Conservation (phyloP, 108 stramenopile species). For the Parietichytrium sp. region DNA sequence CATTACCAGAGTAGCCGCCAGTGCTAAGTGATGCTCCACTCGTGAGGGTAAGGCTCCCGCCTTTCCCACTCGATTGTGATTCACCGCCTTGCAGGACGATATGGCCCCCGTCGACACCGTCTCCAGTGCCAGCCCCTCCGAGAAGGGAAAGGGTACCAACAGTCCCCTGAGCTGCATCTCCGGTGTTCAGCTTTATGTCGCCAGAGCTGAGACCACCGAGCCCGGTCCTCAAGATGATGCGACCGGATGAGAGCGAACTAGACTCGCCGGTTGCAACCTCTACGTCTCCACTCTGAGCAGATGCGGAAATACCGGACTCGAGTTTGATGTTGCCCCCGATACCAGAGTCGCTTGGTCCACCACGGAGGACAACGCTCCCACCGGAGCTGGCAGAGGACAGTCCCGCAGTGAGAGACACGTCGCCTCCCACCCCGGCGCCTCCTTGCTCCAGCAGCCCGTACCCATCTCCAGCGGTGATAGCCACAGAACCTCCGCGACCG, state of each 20-base stretch:
- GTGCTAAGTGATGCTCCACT: conserved; percentile 5
- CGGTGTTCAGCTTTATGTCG: background rate
- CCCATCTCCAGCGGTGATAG: conserved; percentile 49
- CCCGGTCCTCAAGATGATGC: conserved; percentile 43
- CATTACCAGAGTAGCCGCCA: background rate
- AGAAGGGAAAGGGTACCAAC: background rate
- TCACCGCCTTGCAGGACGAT: background rate
- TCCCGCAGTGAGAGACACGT: conserved; percentile 48
- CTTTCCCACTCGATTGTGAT: background rate
- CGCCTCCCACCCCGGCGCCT: conserved; percentile 56
- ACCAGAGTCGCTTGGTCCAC: background rate
- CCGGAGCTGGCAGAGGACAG: conserved; percentile 45
- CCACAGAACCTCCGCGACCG: conserved; percentile 51
- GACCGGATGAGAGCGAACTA: conserved; percentile 40
- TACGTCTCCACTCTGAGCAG: conserved; percentile 33
- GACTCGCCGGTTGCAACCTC: conserved; percentile 42
- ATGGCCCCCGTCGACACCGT: background rate
- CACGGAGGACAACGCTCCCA: conserved; percentile 40
- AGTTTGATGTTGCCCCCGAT: conserved; percentile 36
- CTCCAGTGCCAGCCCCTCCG: background rate
- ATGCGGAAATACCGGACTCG: background rate
- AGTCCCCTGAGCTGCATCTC: background rate
- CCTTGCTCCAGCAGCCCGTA: conserved; percentile 48
- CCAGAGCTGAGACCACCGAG: background rate
- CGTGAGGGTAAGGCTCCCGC: background rate